Evolutionary conservation across 768 basidiomycete genomes (phyloP).

Genomic region (Ramaria sp.): DNA sequence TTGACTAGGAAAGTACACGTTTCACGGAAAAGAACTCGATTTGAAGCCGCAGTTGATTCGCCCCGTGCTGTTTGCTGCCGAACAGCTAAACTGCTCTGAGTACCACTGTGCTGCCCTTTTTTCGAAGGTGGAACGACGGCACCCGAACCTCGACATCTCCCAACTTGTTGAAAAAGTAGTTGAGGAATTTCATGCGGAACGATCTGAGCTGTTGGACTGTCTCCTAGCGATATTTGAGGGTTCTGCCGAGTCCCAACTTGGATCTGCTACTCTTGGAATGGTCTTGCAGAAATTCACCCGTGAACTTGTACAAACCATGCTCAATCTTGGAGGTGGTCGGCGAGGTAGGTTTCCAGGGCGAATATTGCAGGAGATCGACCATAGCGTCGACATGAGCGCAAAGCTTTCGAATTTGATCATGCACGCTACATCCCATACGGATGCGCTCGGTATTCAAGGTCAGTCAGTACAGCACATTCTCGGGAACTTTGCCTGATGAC

Average conservation of each 20-base stretch:
- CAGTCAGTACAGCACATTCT: constrained; percentile 12
- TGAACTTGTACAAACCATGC: constrained; percentile 36
- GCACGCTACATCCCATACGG: constrained; percentile 51
- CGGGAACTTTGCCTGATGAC: background rate
- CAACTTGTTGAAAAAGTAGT: constrained; percentile 56
- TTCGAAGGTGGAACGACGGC: constrained; percentile 48
- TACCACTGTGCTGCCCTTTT: constrained; percentile 64
- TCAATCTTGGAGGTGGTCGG: constrained; percentile 22
- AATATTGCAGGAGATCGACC: constrained; percentile 56
- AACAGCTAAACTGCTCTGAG: constrained; percentile 76
- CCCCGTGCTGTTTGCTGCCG: constrained; percentile 68
- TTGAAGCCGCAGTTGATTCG: constrained; percentile 73
- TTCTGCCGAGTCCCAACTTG: constrained; percentile 36
- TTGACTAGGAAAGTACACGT: constrained; percentile 47
- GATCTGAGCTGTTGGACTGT: constrained; percentile 62
- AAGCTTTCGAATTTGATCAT: constrained; percentile 49
- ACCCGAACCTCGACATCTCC: constrained; percentile 52
- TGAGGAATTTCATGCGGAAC: constrained; percentile 55
- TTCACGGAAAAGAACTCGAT: constrained; percentile 56
- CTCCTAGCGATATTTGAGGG: constrained; percentile 59
- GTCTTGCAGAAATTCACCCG: constrained; percentile 45
- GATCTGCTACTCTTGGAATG: constrained; percentile 34
- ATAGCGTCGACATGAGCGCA: constrained; percentile 39
- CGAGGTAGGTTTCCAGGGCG: constrained; percentile 37
- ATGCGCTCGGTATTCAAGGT: constrained; percentile 49